Base-by-base conservation (phyloP, 768 basidiomycete genomes). In the Trichaptum fuscoviolaceum region DNA sequence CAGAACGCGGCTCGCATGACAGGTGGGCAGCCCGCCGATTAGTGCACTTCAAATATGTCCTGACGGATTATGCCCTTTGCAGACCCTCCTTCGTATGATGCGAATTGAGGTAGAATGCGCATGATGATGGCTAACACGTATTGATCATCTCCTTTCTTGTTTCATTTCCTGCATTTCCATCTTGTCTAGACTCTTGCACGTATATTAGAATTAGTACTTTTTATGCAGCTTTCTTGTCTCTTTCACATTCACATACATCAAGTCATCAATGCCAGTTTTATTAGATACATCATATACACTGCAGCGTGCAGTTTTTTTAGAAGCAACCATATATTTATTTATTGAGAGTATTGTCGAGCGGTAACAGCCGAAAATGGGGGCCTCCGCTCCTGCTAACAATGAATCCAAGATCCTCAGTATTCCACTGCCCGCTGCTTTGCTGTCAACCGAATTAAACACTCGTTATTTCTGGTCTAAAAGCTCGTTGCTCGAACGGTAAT, bases 1-100 rank as follows among this genome's bases (percentile, higher is more conserved):
- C 89, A 90, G 73, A 85, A 77, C 70, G 72, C 83, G 7, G 74
- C 80, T 63, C 84, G 85, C 58, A 52, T 52, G 42, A 52, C 42
- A 52, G 42, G 42, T 52, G 42, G 42, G 42, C 42, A 52, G 42
- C 42, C 42, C 42, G 10, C 42, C 42, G 42, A 52, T 52, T 52
- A 52, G 42, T 6, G 15, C 20, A 52, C 42, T 20, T 52, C 42
- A 12, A 52, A 15, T 20, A 20, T 52, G 15, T 52, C 42, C 42
- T 52, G 42, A 52, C 42, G 42, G 42, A 52, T 52, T 52, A 52
- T 52, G 42, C 42, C 42, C 10, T 61, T 34, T 25, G 59, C 30
- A 61, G 59, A 61, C 59, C 59, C 59, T 25, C 59, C 59, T 61
- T 61, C 59, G 24, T 61, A 61, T 34, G 59, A 25, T 61, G 59